Evolutionary conservation across 2,329 filamentous ascomycete genomes (phyloP).

Genomic region (Elsinoe australis): DNA sequence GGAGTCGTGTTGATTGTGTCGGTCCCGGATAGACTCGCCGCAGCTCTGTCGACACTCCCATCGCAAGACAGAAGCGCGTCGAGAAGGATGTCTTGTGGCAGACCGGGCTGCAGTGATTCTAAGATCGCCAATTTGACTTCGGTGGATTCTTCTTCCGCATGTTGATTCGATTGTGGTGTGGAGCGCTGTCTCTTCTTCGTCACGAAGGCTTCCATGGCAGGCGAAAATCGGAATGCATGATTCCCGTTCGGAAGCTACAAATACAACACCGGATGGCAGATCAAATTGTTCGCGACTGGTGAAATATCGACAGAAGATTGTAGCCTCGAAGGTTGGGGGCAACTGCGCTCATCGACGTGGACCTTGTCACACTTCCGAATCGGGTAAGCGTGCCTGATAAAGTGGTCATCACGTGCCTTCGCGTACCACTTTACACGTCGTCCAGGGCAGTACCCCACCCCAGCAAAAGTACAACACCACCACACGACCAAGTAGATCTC

Average conservation of each 20-base stretch:
- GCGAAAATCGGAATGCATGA: constrained; percentile 6
- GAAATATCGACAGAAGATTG: too few species aligned
- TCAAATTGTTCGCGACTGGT: too few species aligned
- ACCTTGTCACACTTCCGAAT: too few species aligned
- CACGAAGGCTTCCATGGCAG: constrained; percentile 26
- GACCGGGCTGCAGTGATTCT: constrained; percentile 62
- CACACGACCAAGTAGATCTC: not conserved
- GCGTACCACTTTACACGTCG: constrained; percentile 9
- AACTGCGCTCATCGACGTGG: too few species aligned
- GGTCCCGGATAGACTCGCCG: constrained; percentile 43
- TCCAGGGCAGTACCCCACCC: not conserved
- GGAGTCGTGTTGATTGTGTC: not conserved
- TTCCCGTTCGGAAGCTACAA: too few species aligned
- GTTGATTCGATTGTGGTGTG: constrained; percentile 18
- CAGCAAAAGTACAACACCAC: not conserved
- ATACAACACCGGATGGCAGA: too few species aligned
- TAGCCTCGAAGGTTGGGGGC: too few species aligned
- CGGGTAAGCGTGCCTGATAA: not conserved
- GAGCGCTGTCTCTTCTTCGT: constrained; percentile 23
- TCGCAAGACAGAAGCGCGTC: constrained; percentile 71
- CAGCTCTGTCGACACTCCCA: constrained; percentile 64
- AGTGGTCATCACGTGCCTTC: constrained; percentile 5
- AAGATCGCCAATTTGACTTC: constrained; percentile 83
- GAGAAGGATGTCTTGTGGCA: constrained; percentile 60
- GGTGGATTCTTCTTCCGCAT: constrained; percentile 65